Evolutionary conservation across 1,284 basidiomycete genomes (phyloP), one percentile per base, ranked within the genome.

Genomic region (Phenoliferia sp.): DNA sequence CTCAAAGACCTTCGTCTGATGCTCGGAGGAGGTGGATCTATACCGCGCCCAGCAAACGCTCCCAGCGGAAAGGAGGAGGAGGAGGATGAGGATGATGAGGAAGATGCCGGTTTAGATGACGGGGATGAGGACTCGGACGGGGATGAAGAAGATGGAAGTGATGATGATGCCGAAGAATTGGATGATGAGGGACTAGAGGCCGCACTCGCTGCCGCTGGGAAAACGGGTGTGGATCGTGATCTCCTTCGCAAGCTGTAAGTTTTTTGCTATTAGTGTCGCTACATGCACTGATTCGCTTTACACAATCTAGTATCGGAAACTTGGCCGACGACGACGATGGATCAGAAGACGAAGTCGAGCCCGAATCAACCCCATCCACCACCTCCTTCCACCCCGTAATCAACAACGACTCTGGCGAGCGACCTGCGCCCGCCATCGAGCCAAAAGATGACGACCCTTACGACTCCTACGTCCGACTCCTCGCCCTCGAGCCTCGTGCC

Each of bases 401-500:
- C 39, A 12, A 12, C 17, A 33, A 59, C 52, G 44, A 32, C 32
- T 31, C 9, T 61, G 62, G 15, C 67, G 63, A 5, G 35, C 67
- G 28, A 32, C 64, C 12, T 61, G 65, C 34, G 6, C 50, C 22
- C 5, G 36, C 15, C 22, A 62, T 16, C 17, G 69, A 71, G n/a
- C 62, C 66, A 19, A 64, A 63, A 19, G 69, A 72, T 26, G 64
- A 62, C 32, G 78, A 78, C 68, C 72, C 75, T 31, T 99, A 99
- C 76, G 96, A 99, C 79, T 88, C 90, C 71, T 88, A 89, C 74
- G 94, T 99, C 3, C 88, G 91, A 48, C 90, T 94, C 73, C 86
- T 99, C 35, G 94, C 90, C 0, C 96, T 94, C 76, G 96, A 99
- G 67, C 87, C 90, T 72, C 86, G 96, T 3, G 91, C 95, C 10